Conservation (phyloP, 306 rosid genomes). For the Lagenaria siceraria region DNA sequence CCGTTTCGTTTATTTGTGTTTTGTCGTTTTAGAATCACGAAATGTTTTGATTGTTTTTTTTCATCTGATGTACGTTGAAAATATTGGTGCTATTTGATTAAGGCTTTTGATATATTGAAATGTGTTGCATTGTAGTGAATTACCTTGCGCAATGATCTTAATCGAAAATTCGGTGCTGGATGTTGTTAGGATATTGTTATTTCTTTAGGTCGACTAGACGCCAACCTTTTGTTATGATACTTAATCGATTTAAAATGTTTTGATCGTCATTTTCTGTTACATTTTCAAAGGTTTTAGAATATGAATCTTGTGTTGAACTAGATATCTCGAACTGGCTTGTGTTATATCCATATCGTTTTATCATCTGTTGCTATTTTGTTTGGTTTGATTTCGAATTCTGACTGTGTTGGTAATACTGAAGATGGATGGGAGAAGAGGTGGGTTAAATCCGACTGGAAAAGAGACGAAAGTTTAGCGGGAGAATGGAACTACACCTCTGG, state of each 20-base stretch:
- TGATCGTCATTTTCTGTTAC: not conserved
- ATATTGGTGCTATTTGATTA: not conserved
- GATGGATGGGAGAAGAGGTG: slow-evolving; percentile 92
- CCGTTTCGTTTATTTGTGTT: not conserved
- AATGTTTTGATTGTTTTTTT: not conserved
- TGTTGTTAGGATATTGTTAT: not conserved
- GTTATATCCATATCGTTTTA: not conserved
- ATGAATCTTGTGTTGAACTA: not conserved
- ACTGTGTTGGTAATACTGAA: slow-evolving; percentile 20
- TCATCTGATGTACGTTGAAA: not conserved
- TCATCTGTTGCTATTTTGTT: not conserved
- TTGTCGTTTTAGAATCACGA: not conserved
- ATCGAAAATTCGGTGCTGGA: not conserved
- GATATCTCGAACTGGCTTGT: not conserved
- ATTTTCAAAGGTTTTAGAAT: not conserved
- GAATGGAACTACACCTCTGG: slow-evolving; percentile 97
- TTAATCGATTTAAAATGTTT: not conserved
- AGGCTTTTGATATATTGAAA: not conserved
- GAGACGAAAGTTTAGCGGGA: slow-evolving; percentile 72
- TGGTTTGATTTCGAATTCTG: not conserved
- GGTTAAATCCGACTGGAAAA: slow-evolving; percentile 97
- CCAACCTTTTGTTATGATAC: not conserved
- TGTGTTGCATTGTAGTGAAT: not conserved
- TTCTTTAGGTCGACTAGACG: not conserved
- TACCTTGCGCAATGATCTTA: too few relatives aligned